Conservation (phyloP, 768 basidiomycete species). For the Strobilomyces confusus region DNA sequence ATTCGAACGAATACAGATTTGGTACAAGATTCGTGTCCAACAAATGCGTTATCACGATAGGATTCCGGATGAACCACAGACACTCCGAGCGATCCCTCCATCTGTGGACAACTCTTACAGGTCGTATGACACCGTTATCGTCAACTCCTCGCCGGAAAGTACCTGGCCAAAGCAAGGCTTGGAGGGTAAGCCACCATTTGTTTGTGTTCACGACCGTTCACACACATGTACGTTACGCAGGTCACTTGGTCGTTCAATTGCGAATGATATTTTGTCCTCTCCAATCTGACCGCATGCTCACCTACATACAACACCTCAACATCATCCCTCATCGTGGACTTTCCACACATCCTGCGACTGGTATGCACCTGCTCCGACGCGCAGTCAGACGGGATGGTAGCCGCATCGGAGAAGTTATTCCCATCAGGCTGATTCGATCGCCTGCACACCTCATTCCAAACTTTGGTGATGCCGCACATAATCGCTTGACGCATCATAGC, state of each 20-base stretch:
- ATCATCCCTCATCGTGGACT: neutral
- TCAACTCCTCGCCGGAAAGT: neutral
- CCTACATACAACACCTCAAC: neutral
- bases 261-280: neutral
- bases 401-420: neutral
- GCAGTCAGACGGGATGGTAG: too few species aligned
- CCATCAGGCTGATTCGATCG: neutral
- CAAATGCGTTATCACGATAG: neutral
- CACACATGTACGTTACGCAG: neutral
- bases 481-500: neutral
- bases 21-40: neutral
- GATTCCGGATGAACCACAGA: neutral
- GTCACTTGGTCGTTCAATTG: neutral
- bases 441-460: neutral
- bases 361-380: too few species aligned
- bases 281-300: neutral
- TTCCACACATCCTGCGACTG: neutral
- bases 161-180: neutral
- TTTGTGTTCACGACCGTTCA: too few species aligned
- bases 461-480: neutral
- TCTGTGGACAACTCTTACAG: neutral
- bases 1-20: neutral
- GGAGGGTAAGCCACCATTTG: too few species aligned
- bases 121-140: neutral
- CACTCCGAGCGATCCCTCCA: neutral